A percentile compares a stretch with the other conserved stretches of the same genome.
These are phyloP conservation scores for Castanea sativa DNA, from an alignment of 306 rosid species.

Conservation along the genomic window DNA sequence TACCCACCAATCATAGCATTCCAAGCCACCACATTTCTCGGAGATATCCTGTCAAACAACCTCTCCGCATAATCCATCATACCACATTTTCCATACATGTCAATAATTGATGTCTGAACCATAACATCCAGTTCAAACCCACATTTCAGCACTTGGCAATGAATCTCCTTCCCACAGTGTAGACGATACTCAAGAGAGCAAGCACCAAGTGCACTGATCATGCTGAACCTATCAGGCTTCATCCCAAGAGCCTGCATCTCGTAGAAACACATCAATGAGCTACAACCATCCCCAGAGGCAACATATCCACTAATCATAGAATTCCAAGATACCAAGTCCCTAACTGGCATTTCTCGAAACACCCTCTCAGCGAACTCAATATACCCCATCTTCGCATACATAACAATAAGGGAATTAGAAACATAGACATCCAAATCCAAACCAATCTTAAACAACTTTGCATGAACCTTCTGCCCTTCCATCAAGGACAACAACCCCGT, in stretches of 20 bases:
- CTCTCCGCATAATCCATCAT: conserved; percentile 42
- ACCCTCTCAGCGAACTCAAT: conserved; percentile 37
- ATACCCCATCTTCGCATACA: conserved; percentile 48
- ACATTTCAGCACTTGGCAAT: conserved; percentile 40
- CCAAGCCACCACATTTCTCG: conserved; percentile 50
- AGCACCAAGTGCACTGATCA: conserved; percentile 37
- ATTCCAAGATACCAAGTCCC: conserved; percentile 56
- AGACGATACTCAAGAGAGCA: conserved; percentile 37
- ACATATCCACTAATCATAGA: conserved; percentile 50
- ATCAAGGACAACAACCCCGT: conserved; percentile 30
- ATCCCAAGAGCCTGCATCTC: conserved; percentile 41
- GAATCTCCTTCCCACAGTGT: conserved; percentile 42
- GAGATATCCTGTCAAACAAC: conserved; percentile 35
- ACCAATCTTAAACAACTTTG: conserved; percentile 42
- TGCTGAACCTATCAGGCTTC: conserved; percentile 41
- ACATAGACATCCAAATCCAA: conserved; percentile 45
- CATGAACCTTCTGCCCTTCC: conserved; percentile 41
- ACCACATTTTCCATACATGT: conserved; percentile 51
- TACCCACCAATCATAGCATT: conserved; percentile 56
- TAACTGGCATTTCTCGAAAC: conserved; percentile 49
- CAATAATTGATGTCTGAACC: conserved; percentile 50
- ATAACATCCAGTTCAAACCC: conserved; percentile 40
- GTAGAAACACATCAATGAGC: conserved; percentile 35
- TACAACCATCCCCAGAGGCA: conserved; percentile 30
- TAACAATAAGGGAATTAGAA: conserved; percentile 40